A percentile compares a stretch with the other conserved stretches of the same genome.
These are phyloP conservation scores for Candida freyschussii DNA, from an alignment of 1,139 yeast genomes.

Conservation along the genomic window DNA sequence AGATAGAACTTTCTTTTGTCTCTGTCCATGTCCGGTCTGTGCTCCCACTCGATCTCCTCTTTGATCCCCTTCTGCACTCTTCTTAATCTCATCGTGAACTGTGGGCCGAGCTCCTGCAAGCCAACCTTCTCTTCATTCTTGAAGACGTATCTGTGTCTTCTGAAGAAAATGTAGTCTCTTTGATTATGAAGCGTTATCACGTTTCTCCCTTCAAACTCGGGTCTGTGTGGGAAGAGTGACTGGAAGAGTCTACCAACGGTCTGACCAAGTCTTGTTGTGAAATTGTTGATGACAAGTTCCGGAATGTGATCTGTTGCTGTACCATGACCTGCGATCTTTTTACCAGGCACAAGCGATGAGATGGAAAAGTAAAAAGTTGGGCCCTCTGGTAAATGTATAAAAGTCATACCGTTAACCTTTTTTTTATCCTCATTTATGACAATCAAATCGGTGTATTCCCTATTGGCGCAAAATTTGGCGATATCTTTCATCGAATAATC, in stretches of 20 bases:
- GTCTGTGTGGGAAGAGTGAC: conserved; percentile 84
- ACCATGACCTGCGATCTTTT: conserved; percentile 81
- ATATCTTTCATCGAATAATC: conserved; percentile 83
- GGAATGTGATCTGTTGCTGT: conserved; percentile 87
- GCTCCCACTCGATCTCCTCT: conserved; percentile 95
- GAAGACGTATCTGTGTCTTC: conserved; percentile 91
- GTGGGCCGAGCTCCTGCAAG: conserved; percentile 93
- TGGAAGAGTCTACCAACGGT: conserved; percentile 91
- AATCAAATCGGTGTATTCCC: conserved; percentile 82
- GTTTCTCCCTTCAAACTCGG: conserved; percentile 92
- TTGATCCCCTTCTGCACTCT: conserved; percentile 87
- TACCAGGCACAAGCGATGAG: conserved; percentile 73
- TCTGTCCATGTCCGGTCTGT: conserved; percentile 91
- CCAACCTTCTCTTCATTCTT: conserved; percentile 90
- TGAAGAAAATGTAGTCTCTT: conserved; percentile 88
- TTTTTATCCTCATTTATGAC: conserved; percentile 94
- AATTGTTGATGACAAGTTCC: conserved; percentile 85
- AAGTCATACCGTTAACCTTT: conserved; percentile 83
- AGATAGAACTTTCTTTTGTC: conserved; percentile 90
- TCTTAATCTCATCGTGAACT: conserved; percentile 83
- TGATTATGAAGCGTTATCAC: conserved; percentile 94
- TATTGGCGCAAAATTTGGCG: conserved; percentile 71
- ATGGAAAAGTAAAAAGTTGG: conserved; percentile 91
- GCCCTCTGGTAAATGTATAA: conserved; percentile 90
- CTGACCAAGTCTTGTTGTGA: conserved; percentile 85